phyloP scores from a whole-genome alignment of 768 basidiomycete species.

The Pleurotus platypus region DNA sequence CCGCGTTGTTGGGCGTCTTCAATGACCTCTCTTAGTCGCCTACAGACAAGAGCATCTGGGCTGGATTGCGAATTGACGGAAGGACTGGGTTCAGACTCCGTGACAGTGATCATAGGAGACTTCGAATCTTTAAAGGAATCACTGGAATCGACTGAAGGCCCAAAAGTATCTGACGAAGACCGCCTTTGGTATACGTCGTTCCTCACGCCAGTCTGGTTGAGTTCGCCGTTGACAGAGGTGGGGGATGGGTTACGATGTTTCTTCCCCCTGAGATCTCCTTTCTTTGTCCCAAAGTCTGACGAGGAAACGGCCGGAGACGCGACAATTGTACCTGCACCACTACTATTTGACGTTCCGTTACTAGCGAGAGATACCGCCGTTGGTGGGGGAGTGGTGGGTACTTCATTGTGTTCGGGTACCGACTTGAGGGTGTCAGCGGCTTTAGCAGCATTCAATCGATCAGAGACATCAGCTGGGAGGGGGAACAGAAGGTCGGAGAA shows the following conservation, averaged over 20 bases:
- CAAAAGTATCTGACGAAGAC: background rate
- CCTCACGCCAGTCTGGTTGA: background rate
- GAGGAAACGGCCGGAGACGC: background rate
- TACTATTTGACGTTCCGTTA: slow-evolving; percentile 22
- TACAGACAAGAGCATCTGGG: slow-evolving; percentile 41
- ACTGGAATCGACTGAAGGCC: background rate
- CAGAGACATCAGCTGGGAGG: slow-evolving; percentile 34
- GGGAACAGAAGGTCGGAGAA: slow-evolving; percentile 72
- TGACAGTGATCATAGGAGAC: slow-evolving; percentile 37
- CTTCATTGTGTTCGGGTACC: slow-evolving; percentile 29
- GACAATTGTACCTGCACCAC: slow-evolving; percentile 17
- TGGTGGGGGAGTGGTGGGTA: slow-evolving; percentile 28
- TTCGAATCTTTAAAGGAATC: background rate
- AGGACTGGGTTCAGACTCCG: slow-evolving; percentile 33
- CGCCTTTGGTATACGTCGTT: too few species aligned
- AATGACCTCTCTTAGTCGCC: slow-evolving; percentile 56
- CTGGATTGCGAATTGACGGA: slow-evolving; percentile 29
- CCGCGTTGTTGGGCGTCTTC: slow-evolving; percentile 57
- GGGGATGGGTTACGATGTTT: background rate
- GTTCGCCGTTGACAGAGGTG: background rate
- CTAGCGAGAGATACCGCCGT: slow-evolving; percentile 24
- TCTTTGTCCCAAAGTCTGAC: background rate
- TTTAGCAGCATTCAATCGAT: slow-evolving; percentile 35
- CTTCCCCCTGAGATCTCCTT: background rate
- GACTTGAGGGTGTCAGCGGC: slow-evolving; percentile 45